These are phyloP conservation scores for Stenogyne calaminthoides DNA, from an alignment of 305 asterid genomes.

Conservation along the genomic window DNA sequence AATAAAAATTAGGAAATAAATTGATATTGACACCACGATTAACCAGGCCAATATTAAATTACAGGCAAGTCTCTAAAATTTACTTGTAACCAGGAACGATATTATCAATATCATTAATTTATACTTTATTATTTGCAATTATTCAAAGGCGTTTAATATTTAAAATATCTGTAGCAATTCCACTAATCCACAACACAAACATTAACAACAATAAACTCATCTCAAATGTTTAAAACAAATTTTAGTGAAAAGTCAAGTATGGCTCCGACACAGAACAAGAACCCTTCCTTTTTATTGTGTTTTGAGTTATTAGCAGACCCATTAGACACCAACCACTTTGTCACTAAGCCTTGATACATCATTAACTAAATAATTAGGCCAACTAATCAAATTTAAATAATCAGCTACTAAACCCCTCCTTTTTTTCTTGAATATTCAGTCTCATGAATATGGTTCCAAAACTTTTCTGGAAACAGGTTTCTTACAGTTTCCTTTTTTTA, in stretches of 20 bases:
- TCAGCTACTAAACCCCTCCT: conserved; percentile 1
- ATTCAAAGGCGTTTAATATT: no score
- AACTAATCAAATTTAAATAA: not conserved
- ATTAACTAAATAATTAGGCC: not conserved
- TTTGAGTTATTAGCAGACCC: not conserved
- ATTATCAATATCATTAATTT: no score
- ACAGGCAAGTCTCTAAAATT: no score
- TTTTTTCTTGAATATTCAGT: not conserved
- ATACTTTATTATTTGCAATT: no score
- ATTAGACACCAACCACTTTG: not conserved
- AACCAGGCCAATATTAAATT: no score
- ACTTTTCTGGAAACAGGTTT: not conserved
- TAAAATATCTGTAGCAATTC: not conserved
- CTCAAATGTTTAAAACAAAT: not conserved
- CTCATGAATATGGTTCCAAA: not conserved
- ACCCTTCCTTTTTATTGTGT: not conserved
- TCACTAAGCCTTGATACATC: conserved; percentile 1
- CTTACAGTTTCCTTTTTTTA: not conserved
- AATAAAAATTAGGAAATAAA: no score
- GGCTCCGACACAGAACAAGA: not conserved
- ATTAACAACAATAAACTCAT: not conserved
- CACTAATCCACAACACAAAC: not conserved
- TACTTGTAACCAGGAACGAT: no score
- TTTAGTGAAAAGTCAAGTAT: not conserved
- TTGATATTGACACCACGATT: no score